A percentile compares a stretch with the other conserved stretches of the same genome.
Evolutionary conservation across 768 basidiomycete species (phyloP).

Genomic region (Boletus rubroflammeus): DNA sequence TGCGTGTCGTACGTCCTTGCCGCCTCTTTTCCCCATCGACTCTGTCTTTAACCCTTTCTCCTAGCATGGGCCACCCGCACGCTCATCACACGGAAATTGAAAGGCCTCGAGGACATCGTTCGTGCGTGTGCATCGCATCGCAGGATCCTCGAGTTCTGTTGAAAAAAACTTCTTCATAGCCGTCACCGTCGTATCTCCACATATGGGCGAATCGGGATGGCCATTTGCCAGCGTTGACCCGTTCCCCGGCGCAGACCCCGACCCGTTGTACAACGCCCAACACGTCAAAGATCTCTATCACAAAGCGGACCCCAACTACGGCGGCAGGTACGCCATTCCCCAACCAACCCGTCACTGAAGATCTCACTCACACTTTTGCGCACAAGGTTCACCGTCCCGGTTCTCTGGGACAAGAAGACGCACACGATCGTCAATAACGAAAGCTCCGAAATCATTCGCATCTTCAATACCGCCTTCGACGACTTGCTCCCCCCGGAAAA

Average conservation of each 20-base stretch:
- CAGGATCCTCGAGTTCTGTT: background rate
- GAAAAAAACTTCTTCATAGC: conserved; percentile 42
- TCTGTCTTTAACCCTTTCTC: background rate
- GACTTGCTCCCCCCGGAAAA: conserved; percentile 62
- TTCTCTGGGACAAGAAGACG: conserved; percentile 90
- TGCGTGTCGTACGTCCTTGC: conserved; percentile 64
- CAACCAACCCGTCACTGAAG: background rate
- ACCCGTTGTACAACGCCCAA: conserved; percentile 64
- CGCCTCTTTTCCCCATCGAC: background rate
- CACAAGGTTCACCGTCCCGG: conserved; percentile 76
- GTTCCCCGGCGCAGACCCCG: conserved; percentile 71
- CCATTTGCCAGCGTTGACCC: conserved; percentile 69
- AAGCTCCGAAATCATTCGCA: conserved; percentile 90
- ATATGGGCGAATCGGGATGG: conserved; percentile 84
- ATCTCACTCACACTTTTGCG: background rate
- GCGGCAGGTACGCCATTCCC: conserved; percentile 49
- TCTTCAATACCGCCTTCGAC: conserved; percentile 87
- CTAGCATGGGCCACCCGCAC: conserved; percentile 92
- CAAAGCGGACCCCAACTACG: conserved; percentile 66
- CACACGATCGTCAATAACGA: conserved; percentile 95
- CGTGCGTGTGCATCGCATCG: conserved; percentile 42
- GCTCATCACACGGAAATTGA: conserved; percentile 84
- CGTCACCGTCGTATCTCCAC: conserved; percentile 79
- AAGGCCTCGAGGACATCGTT: conserved; percentile 84
- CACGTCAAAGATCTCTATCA: conserved; percentile 87